Conservation (phyloP, 208 protist genomes). For the Trypanosoma platydactyli region DNA sequence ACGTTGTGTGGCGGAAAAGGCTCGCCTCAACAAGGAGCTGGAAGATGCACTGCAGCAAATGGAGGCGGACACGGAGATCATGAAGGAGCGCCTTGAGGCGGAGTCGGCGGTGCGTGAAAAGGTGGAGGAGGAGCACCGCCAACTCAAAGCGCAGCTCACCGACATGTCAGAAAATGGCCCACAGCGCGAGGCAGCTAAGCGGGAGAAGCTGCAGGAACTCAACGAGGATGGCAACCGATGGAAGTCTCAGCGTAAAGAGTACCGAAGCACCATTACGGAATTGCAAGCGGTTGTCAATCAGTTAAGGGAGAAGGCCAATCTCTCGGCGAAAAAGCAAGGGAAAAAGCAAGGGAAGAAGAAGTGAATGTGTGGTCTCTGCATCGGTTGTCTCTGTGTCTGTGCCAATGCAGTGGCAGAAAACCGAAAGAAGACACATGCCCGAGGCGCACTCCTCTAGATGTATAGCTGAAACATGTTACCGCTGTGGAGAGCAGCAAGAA, state of each 20-base stretch:
- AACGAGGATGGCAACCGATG: constrained; percentile 64
- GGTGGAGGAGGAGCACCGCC: constrained; percentile 56
- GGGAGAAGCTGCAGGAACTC: constrained; percentile 39
- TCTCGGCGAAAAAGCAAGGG: constrained; percentile 5
- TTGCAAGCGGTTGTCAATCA: constrained; percentile 39
- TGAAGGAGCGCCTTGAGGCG: constrained; percentile 46
- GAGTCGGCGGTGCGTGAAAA: constrained; percentile 57
- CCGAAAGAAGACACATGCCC: too few relatives aligned
- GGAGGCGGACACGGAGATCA: constrained; percentile 50
- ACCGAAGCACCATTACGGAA: constrained; percentile 43
- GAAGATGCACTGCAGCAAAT: constrained; percentile 39
- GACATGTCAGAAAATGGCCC: constrained; percentile 56
- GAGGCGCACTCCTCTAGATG: not conserved
- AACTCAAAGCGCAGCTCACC: constrained; percentile 50
- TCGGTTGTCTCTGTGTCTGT: not conserved
- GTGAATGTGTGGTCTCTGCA: not conserved
- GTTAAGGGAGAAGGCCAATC: constrained; percentile 36
- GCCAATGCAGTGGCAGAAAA: not conserved
- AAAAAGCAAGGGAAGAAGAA: constrained; percentile 24
- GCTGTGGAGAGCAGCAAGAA: constrained; percentile 4
- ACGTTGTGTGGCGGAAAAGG: constrained; percentile 51
- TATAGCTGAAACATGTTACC: constrained; percentile 13
- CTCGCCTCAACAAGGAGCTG: constrained; percentile 57
- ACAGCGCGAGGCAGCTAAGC: constrained; percentile 51
- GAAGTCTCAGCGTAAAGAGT: constrained; percentile 62